Percentiles rank a stretch among this genome's conserved stretches.
Conservation (phyloP, 1,284 basidiomycete genomes). For the Cryptococcus deneoformans region DNA sequence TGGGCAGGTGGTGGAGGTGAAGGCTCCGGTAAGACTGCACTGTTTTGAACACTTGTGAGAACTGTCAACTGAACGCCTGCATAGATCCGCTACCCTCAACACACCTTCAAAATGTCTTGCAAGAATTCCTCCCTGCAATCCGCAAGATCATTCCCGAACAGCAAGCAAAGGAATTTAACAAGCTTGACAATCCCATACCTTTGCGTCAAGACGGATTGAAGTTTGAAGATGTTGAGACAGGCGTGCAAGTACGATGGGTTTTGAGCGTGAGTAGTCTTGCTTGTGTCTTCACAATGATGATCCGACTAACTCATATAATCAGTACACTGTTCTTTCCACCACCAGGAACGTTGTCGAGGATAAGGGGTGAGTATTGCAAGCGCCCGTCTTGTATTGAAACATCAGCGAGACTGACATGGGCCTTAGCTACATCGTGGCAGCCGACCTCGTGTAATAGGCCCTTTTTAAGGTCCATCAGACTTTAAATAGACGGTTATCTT, state of each 20-base stretch:
- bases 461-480: too few species aligned
- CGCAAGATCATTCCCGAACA: neutral
- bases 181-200: conserved; percentile 21
- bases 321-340: conserved; percentile 46
- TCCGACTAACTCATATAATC: neutral
- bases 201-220: conserved; percentile 26
- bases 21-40: conserved; percentile 34
- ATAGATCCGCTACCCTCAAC: conserved; percentile 44
- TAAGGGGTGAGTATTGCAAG: conserved; percentile 35
- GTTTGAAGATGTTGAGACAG: conserved; percentile 19
- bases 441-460: conserved; percentile 14
- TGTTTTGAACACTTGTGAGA: neutral
- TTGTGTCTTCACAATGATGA: neutral
- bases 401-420: neutral
- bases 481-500: too few species aligned
- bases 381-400: conserved; percentile 1
- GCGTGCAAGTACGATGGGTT: conserved; percentile 42
- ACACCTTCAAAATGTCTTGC: conserved; percentile 46
- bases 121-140: conserved; percentile 37
- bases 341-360: conserved; percentile 46
- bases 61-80: neutral
- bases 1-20: conserved; percentile 49
- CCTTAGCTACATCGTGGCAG: conserved; percentile 32
- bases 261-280: conserved; percentile 37
- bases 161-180: conserved; percentile 11